Evolutionary conservation across 2,329 filamentous ascomycete species (phyloP), one percentile per base, ranked within the genome.

Genomic region (Exophiala mesophila): DNA sequence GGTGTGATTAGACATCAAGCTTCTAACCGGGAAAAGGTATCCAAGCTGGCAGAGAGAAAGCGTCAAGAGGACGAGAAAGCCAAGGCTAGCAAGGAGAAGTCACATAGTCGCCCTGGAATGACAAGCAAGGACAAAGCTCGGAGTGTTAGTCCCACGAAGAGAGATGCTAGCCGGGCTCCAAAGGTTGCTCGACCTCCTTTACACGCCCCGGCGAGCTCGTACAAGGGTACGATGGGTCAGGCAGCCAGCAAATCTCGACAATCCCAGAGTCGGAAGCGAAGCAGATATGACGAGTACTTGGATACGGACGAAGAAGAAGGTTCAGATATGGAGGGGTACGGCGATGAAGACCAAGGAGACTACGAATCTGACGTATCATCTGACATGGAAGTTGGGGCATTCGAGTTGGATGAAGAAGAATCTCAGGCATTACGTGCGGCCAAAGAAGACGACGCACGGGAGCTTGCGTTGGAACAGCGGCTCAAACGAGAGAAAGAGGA

Each of bases 1-100:
- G 75, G 74, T 28, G 65, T 71, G 32, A 72, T 80, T 58, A 78
- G 75, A 57, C 73, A 80, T 54, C 76, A 80, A 51, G 41, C 65
- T 3, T 60, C 57, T 3, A 66, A 74, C 2, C 73, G 75, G 32
- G 76, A 80, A 53, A 74, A 72, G 41, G 53, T 78, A 24, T 74
- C 73, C 43, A 76, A 73, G 57, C 66, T 52, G 26, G 49, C 71
- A 47, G 73, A 80, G 55, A 68, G 73, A 33, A 51, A 48, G 39
- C 57, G 58, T 35, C 55, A 63, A 23, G 58, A 70, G 64, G 64
- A 68, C 47, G 65, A 72, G 59, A 60, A 70, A 55, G 57, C 58
- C 12, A 65, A 69, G 54, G 59, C 63, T 32, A 62, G 66, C 36
- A 60, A 62, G 28, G 49, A 55, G n/a, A 62, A 59, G 21, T 47